phyloP scores from a whole-genome alignment of 179 eudicot species.

The Vitellaria paradoxa region DNA sequence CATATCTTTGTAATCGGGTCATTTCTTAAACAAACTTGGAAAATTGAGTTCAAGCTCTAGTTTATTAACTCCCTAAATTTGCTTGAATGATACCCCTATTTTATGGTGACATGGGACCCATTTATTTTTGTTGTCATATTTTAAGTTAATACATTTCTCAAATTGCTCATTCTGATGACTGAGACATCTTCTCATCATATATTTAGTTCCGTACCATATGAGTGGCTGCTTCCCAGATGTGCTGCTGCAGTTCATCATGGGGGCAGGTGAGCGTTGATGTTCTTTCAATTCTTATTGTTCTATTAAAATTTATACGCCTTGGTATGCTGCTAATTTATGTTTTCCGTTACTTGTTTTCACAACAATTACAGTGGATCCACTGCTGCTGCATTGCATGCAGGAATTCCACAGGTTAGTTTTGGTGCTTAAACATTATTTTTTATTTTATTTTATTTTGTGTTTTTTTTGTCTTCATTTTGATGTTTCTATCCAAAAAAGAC shows the following conservation, averaged over 20 bases:
- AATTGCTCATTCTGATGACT: not conserved
- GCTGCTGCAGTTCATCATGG: slow-evolving; percentile 90
- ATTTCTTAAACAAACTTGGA: not conserved
- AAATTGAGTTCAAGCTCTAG: not conserved
- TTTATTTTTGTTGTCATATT: not conserved
- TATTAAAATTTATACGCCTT: not conserved
- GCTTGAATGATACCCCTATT: not conserved
- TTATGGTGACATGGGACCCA: not conserved
- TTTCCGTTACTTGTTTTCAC: not conserved
- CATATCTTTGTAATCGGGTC: not conserved
- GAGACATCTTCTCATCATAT: not conserved
- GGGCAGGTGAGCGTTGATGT: slow-evolving; percentile 53
- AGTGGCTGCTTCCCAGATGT: slow-evolving; percentile 83
- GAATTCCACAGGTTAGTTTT: slow-evolving; percentile 71
- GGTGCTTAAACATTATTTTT: not conserved
- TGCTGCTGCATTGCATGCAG: slow-evolving; percentile 87
- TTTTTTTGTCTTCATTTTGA: not conserved
- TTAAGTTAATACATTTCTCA: not conserved
- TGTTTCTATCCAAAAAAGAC: not conserved
- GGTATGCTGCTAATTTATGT: slow-evolving; percentile 1
- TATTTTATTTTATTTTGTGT: not conserved
- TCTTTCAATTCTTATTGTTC: not conserved
- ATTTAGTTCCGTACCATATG: slow-evolving; percentile 67
- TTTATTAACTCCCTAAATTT: not conserved
- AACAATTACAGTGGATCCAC: slow-evolving; percentile 67